Evolutionary conservation across 768 basidiomycete species (phyloP), one percentile per base, ranked within the genome.

Genomic region (Phylloporus sp.): DNA sequence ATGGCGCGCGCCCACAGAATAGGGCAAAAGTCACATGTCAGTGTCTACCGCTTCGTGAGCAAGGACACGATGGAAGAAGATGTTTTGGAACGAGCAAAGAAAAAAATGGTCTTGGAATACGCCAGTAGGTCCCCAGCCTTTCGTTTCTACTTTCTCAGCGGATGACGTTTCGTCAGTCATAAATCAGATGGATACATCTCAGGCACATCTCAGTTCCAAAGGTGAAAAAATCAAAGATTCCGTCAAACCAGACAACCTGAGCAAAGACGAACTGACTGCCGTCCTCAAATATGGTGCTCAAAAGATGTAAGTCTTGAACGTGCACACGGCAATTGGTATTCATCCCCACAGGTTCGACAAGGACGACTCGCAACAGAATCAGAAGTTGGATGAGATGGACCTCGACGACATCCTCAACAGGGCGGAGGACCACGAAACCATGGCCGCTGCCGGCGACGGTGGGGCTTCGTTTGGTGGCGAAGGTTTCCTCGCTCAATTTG

Each of bases 41-140:
- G 84, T 62, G 96, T 99, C 38, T 98, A 98, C 67, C 86, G 95
- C 22, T 93, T 98, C 64, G 92, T 99, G 60, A 94, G 91, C 62
- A 98, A 98, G 70, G 96, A 97, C 61, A 98, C 95, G 17, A 96
- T 98, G 83, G 96, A 98, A 69, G 96, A 98, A 70, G 96, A 98
- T 61, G 88, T 98, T 17, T 79, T 99, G 37, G 95, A 99, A 71
- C 80, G 95, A 42, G 96, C 96, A 10, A 94, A 94, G 78, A 90
- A 92, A 75, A 98, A 99, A 75, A 98, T 98, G 96, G 92, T 98
- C 35, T 74, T 99, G 53, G 96, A 99, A 68, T 96, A 98, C 74
- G 96, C 96, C 34, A 97, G 94, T 97, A 68, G 64, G 93, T 87
- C 41, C 49, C 43, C 45, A 29, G 8, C 22, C 14, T 27, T 62